phyloP scores from a whole-genome alignment of 331 rosid species.

The Malus hybrid region DNA sequence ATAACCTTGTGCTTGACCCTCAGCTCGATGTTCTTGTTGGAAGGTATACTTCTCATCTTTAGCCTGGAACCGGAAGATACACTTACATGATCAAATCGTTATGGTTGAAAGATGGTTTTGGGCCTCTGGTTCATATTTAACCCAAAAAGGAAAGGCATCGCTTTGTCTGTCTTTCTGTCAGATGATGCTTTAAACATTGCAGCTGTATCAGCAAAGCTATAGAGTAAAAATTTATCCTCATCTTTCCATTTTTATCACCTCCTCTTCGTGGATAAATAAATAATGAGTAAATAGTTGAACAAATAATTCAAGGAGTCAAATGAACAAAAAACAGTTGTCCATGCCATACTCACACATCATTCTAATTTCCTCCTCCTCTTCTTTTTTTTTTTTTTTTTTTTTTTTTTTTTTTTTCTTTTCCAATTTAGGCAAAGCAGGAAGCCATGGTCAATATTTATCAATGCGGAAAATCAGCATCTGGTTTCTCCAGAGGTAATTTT shows the following conservation, averaged over 20 bases:
- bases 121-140: neutral
- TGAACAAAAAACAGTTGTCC: neutral
- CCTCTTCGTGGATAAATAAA: neutral
- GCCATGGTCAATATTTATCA: slow-evolving; percentile 35
- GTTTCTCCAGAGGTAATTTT: slow-evolving; percentile 33
- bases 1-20: slow-evolving; percentile 36
- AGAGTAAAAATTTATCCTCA: neutral
- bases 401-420: neutral
- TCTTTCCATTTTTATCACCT: neutral
- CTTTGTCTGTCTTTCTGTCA: neutral
- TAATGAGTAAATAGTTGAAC: neutral
- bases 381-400: too few species aligned
- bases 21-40: slow-evolving; percentile 42
- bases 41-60: slow-evolving; percentile 22
- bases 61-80: neutral
- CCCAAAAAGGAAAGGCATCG: neutral
- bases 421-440: slow-evolving; percentile 35
- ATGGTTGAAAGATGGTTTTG: neutral
- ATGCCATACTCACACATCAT: neutral
- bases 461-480: slow-evolving; percentile 34
- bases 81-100: too few species aligned
- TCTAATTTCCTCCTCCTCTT: neutral
- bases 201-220: neutral
- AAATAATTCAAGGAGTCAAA: neutral
- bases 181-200: neutral